These are phyloP conservation scores for Trypanosomatidae sp. DNA, from an alignment of 208 protist genomes.

Conservation along the genomic window DNA sequence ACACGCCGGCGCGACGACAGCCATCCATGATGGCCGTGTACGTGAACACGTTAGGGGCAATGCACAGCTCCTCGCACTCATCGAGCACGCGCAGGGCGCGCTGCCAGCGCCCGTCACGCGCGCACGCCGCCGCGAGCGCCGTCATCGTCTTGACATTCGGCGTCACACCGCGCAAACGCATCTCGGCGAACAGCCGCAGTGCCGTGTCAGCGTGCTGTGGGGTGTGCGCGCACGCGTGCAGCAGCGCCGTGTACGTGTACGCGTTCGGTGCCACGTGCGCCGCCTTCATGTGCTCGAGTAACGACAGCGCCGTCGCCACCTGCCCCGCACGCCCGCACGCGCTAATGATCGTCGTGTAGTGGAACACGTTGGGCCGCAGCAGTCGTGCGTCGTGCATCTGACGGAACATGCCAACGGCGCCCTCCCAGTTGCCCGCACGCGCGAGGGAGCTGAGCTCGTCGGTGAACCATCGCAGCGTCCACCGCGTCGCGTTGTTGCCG, in stretches of 20 bases:
- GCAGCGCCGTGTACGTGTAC: constrained; percentile 82
- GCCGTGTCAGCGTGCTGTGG: constrained; percentile 35
- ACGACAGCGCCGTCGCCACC: constrained; percentile 39
- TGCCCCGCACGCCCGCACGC: constrained; percentile 64
- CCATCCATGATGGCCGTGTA: constrained; percentile 86
- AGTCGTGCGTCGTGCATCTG: constrained; percentile 49
- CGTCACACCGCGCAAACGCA: constrained; percentile 50
- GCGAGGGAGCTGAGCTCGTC: constrained; percentile 71
- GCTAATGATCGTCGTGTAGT: constrained; percentile 80
- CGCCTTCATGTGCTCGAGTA: constrained; percentile 60
- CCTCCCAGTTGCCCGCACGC: constrained; percentile 66
- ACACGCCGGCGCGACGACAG: constrained; percentile 58
- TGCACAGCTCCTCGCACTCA: constrained; percentile 58
- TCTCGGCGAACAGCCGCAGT: constrained; percentile 62
- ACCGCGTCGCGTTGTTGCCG: constrained; percentile 42
- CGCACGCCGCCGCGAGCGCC: constrained; percentile 39
- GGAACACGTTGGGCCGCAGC: constrained; percentile 79
- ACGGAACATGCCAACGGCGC: constrained; percentile 41
- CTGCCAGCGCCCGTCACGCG: constrained; percentile 52
- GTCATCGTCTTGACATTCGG: constrained; percentile 79
- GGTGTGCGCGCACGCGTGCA: constrained; percentile 52
- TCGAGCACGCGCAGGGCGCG: constrained; percentile 53
- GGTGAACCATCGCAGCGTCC: constrained; percentile 72
- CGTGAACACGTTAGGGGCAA: constrained; percentile 77
- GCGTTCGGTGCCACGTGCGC: constrained; percentile 67